phyloP scores from a whole-genome alignment of 371 early-diverging fungal species.

The Mucor piriformis region DNA sequence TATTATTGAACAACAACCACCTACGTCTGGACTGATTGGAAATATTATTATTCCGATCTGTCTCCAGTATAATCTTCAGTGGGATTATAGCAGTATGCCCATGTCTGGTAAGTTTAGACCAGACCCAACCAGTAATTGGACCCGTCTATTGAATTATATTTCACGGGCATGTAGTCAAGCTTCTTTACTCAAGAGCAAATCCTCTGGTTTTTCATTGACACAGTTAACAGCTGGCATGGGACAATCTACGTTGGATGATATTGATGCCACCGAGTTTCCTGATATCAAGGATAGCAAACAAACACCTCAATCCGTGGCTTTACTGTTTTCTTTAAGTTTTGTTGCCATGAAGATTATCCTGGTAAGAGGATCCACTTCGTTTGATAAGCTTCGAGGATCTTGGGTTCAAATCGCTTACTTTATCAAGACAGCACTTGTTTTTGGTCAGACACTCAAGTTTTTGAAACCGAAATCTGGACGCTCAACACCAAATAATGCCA shows the following conservation, averaged over 20 bases:
- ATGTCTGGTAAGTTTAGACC: slow-evolving; percentile 24
- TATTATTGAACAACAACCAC: slow-evolving; percentile 50
- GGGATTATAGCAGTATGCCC: slow-evolving; percentile 31
- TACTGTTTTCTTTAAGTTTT: slow-evolving; percentile 50
- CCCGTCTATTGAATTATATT: slow-evolving; percentile 40
- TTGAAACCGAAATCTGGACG: slow-evolving; percentile 19
- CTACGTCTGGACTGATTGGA: slow-evolving; percentile 50
- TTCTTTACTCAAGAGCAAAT: slow-evolving; percentile 34
- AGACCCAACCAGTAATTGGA: slow-evolving; percentile 48
- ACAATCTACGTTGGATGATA: slow-evolving; percentile 11
- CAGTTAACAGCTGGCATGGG: slow-evolving; percentile 30
- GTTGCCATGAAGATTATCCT: slow-evolving; percentile 61
- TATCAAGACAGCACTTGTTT: slow-evolving; percentile 36
- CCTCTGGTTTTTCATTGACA: slow-evolving; percentile 46
- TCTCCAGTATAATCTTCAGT: slow-evolving; percentile 48
- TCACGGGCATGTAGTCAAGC: slow-evolving; percentile 46
- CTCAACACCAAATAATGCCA: slow-evolving; percentile 15
- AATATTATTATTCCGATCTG: slow-evolving; percentile 58
- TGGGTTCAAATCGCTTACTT: slow-evolving; percentile 50
- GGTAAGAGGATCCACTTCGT: slow-evolving; percentile 49
- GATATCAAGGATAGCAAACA: slow-evolving; percentile 45
- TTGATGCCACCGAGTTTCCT: slow-evolving; percentile 20
- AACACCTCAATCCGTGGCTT: slow-evolving; percentile 30
- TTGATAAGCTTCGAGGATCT: slow-evolving; percentile 44
- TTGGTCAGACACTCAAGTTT: slow-evolving; percentile 36